Evolutionary conservation across 1,284 basidiomycete species (phyloP), one percentile per base, ranked within the genome.

Genomic region (Ceratobasidium sp.): DNA sequence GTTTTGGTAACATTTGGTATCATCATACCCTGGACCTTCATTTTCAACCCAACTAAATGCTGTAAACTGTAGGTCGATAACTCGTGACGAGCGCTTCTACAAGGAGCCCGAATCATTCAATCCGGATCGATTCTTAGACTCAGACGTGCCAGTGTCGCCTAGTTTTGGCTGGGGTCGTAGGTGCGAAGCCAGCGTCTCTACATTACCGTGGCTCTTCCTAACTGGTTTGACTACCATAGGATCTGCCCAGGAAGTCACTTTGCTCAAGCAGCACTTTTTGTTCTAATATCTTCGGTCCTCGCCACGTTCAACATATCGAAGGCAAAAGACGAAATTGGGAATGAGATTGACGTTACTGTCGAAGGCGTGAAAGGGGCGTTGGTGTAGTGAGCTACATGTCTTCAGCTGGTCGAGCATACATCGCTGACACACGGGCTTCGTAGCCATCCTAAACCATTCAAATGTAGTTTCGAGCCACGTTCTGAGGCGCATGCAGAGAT

Each of bases 1-100:
- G 89, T 26, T 78, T 88, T 3, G 81, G 84, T 7, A 89, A 89
- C 78, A 81, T 85, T 26, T 89, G 87, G 88, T 87, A 77, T 42
- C 80, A 77, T 28, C n/a, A 35, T 13, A 33, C 42, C 63, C 28
- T 45, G 11, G 60, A 45, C 33, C 45, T 23, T 39, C 37, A 3
- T 26, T 35, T 64, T 61, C 17, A 33, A 37, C 26, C 60, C 20
- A 23, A 33, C 49, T 31, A 42, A 63, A 49, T 69, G 31, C 31
- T 87, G 81, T 17, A 73, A 82, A n/a, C 80, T 81, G 42, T 53
- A 88, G 88, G 87, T 86, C 85, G 28, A 83, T 89, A 47, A 81
- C 86, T 75, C 86, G 87, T 65, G 85, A 89, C 75, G 81, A 84
- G 15, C 76, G 78, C 4, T 75, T 82, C 4, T 89, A 87, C 79